phyloP scores from a whole-genome alignment of 768 basidiomycete genomes.

The Lepiota brunneoincarnata region DNA sequence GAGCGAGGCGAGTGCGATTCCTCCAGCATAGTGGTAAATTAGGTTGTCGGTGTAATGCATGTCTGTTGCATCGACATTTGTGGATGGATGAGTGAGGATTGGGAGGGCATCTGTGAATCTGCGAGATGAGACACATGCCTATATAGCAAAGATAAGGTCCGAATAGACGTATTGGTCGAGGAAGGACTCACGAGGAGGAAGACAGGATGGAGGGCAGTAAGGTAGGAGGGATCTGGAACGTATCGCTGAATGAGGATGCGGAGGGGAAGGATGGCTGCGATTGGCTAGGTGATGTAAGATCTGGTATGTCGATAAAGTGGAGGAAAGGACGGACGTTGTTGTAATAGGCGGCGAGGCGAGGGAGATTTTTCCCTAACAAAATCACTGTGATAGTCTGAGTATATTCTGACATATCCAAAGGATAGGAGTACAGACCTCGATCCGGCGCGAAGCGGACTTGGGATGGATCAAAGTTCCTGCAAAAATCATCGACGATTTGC shows the following conservation, averaged over 20 bases:
- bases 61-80: slow-evolving; percentile 64
- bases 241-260: slow-evolving; percentile 61
- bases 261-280: slow-evolving; percentile 55
- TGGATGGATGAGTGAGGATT: slow-evolving; percentile 61
- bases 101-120: slow-evolving; percentile 58
- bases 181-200: slow-evolving; percentile 54
- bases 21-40: slow-evolving; percentile 82
- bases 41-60: slow-evolving; percentile 78
- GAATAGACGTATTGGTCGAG: neutral
- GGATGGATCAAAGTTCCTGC: slow-evolving; percentile 55
- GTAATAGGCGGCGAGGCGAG: slow-evolving; percentile 40
- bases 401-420: neutral
- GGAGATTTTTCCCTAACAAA: slow-evolving; percentile 62
- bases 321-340: slow-evolving; percentile 46
- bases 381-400: slow-evolving; percentile 45
- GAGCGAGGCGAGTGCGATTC: slow-evolving; percentile 62
- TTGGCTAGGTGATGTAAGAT: slow-evolving; percentile 22
- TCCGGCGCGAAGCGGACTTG: slow-evolving; percentile 69
- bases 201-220: slow-evolving; percentile 69
- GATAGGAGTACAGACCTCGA: slow-evolving; percentile 41
- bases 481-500: slow-evolving; percentile 53
- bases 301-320: neutral
- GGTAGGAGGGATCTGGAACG: slow-evolving; percentile 49
- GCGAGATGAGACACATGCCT: slow-evolving; percentile 57
- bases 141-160: slow-evolving; percentile 10